Percentiles rank a stretch among this genome's conserved stretches.
Evolutionary conservation across 192 early-diverging fungal species (phyloP).

Genomic region (Gaertneriomyces sp.): DNA sequence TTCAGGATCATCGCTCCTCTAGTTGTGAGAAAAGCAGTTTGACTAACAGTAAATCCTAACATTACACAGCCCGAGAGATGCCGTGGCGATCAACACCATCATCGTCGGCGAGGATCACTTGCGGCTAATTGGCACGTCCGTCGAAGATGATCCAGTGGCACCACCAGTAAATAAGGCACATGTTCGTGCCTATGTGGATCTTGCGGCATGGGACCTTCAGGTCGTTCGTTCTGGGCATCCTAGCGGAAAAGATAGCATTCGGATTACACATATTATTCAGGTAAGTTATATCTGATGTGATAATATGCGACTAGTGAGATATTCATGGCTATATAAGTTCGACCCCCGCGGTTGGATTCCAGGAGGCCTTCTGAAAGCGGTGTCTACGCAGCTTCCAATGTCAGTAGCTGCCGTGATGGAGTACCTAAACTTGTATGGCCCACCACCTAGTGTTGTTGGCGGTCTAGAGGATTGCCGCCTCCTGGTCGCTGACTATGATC

Average conservation of each 20-base stretch:
- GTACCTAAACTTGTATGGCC: slow-evolving; percentile 8
- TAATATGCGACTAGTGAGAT: not conserved
- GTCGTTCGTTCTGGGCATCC: not conserved
- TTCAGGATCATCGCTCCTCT: not conserved
- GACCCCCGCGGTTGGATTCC: slow-evolving; percentile 27
- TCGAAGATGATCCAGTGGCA: slow-evolving; percentile 10
- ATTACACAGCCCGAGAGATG: slow-evolving; percentile 13
- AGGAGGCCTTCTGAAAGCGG: slow-evolving; percentile 13
- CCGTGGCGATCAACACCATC: slow-evolving; percentile 9
- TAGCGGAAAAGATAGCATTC: not conserved
- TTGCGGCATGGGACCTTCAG: slow-evolving; percentile 29
- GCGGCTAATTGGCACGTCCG: slow-evolving; percentile 8
- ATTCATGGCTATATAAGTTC: slow-evolving; percentile 9
- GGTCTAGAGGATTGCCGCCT: slow-evolving; percentile 2
- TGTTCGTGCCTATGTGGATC: slow-evolving; percentile 22
- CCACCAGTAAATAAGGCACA: slow-evolving; percentile 17
- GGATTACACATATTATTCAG: slow-evolving; percentile 25
- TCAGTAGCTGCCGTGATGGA: slow-evolving; percentile 19
- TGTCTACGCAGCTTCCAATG: slow-evolving; percentile 25
- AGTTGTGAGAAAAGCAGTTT: not conserved
- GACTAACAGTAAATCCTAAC: not conserved
- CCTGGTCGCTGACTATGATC: not conserved
- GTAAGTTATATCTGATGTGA: not conserved
- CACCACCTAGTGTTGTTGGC: slow-evolving; percentile 14
- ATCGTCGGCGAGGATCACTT: not conserved